These are phyloP conservation scores for Penicillium sp. DNA, from an alignment of 2,329 filamentous ascomycete species.

Conservation along the genomic window DNA sequence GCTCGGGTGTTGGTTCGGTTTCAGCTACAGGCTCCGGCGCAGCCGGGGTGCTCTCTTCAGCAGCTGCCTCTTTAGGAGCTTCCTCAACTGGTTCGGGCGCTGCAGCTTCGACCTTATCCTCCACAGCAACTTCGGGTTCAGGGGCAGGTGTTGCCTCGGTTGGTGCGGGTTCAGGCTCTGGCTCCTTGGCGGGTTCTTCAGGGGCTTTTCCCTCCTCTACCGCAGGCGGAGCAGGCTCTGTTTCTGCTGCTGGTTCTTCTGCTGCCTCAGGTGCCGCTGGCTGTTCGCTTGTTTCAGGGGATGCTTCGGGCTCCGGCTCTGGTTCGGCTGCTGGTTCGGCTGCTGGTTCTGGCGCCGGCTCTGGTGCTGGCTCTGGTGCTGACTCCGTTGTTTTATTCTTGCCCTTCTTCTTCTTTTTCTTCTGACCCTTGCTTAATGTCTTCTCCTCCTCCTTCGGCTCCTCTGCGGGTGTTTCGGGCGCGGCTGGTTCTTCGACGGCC, in stretches of 20 bases:
- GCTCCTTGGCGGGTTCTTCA: slow-evolving; percentile 7
- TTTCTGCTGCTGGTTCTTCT: slow-evolving; percentile 10
- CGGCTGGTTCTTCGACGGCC: background rate
- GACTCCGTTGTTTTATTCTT: slow-evolving; percentile 6
- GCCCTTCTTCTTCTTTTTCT: slow-evolving; percentile 20
- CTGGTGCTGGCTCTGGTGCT: background rate
- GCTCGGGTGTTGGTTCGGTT: background rate
- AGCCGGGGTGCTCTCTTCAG: background rate
- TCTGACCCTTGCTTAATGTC: background rate
- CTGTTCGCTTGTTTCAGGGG: background rate
- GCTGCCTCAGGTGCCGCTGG: background rate
- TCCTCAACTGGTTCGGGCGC: slow-evolving; percentile 11
- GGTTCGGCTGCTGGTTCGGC: slow-evolving; percentile 14
- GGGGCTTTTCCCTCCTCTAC: background rate
- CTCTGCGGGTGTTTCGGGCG: slow-evolving; percentile 7
- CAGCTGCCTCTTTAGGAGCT: background rate
- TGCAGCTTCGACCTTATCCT: background rate
- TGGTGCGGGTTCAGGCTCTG: slow-evolving; percentile 8
- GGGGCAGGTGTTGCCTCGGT: slow-evolving; percentile 10
- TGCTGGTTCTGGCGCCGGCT: slow-evolving; percentile 11
- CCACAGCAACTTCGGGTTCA: background rate
- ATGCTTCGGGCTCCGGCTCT: background rate
- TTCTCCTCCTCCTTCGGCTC: slow-evolving; percentile 10
- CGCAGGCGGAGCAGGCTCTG: background rate
- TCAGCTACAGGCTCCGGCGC: background rate